phyloP scores from a whole-genome alignment of 2,329 filamentous ascomycete genomes.

The Verticillium nubilum region DNA sequence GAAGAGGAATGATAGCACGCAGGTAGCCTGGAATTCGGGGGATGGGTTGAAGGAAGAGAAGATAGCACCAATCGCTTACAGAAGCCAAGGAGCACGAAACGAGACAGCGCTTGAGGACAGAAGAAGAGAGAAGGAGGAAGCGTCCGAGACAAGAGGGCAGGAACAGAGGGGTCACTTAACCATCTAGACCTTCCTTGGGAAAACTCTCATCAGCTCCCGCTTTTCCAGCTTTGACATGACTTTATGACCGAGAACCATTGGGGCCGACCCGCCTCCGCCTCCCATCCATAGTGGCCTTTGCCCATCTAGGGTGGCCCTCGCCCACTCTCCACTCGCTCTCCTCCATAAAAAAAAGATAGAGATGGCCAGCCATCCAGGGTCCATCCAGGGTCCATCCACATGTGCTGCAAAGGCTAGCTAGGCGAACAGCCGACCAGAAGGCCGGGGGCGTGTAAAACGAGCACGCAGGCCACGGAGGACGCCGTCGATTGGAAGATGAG shows the following conservation, averaged over 20 bases:
- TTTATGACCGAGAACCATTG: not conserved
- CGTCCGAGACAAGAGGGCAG: not conserved
- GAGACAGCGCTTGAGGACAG: not conserved
- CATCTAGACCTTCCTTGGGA: not conserved
- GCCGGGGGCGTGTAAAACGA: not conserved
- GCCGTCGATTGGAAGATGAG: not conserved
- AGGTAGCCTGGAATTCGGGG: too few relatives aligned
- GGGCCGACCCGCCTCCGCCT: not conserved
- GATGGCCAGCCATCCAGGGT: not conserved
- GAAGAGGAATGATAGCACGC: not conserved
- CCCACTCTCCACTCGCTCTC: not conserved
- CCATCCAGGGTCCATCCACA: not conserved
- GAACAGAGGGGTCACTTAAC: not conserved
- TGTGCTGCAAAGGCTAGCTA: not conserved
- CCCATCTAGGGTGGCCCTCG: too few relatives aligned
- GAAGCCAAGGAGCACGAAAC: not conserved
- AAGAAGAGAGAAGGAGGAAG: not conserved
- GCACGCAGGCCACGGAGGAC: not conserved
- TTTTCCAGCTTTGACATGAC: not conserved
- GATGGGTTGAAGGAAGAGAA: not conserved
- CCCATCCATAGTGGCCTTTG: too few relatives aligned
- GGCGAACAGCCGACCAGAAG: not conserved
- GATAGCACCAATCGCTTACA: not conserved
- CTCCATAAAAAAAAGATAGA: not conserved
- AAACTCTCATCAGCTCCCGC: not conserved